Percentiles rank a stretch among this genome's conserved stretches.
Evolutionary conservation across 78 protist genomes (phyloP).

Genomic region (Speleostelium caveatum): DNA sequence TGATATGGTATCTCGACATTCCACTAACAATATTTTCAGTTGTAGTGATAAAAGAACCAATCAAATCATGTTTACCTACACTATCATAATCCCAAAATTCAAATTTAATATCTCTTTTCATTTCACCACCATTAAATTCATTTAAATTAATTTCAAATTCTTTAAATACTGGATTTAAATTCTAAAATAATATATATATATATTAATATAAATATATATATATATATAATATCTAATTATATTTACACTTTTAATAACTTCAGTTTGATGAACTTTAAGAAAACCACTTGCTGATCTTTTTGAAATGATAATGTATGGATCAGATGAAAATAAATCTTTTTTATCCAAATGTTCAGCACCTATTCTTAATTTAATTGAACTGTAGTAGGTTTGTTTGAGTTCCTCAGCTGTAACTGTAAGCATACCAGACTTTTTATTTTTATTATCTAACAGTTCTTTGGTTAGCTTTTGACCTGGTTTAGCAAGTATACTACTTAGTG

Average conservation of each 20-base stretch:
- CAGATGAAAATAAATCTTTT: constrained; percentile 58
- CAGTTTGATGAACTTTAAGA: constrained; percentile 9
- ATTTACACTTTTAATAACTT: not conserved
- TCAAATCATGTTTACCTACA: constrained; percentile 81
- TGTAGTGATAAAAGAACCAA: constrained; percentile 52
- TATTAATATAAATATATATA: not conserved
- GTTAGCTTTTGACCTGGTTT: not conserved
- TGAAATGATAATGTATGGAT: constrained; percentile 60
- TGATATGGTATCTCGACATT: not conserved
- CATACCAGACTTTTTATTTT: constrained; percentile 21
- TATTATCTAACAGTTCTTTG: not conserved
- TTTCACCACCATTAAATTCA: constrained; percentile 60
- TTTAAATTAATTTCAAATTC: constrained; percentile 5
- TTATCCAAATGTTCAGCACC: constrained; percentile 14
- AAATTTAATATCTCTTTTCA: constrained; percentile 23
- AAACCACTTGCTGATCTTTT: constrained; percentile 9
- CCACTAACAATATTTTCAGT: not conserved
- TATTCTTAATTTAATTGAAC: constrained; percentile 3
- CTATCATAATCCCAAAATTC: constrained; percentile 79
- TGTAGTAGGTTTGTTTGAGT: not conserved
- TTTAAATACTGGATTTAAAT: constrained; percentile 70
- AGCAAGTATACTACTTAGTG: constrained; percentile 16
- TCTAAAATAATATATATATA: not conserved
- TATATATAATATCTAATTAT: not conserved
- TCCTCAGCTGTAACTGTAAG: constrained; percentile 24